Base-by-base conservation (phyloP, 768 basidiomycete species). In the Suillus americanus region DNA sequence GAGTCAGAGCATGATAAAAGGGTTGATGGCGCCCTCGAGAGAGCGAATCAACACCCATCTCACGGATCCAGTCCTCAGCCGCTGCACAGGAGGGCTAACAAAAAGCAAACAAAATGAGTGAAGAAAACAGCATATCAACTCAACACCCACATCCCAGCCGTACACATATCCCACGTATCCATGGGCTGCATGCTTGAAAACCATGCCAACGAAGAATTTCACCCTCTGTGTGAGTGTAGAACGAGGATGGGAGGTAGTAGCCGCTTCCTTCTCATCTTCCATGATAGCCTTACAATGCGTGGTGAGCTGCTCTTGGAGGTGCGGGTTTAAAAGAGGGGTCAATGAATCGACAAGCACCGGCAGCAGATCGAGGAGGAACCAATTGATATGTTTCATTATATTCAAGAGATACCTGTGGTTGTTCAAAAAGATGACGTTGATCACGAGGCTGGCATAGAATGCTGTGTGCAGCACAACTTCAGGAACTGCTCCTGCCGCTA, bases 151-250 rank as follows among this genome's bases (percentile, higher is more conserved):
- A 72, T 85, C 82, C 85, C 85, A 86, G 10, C 79, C 80, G 60
- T 77, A 74, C 46, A 85, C 80, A 54, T 79, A 81, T 25, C 81
- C 84, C 9, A 74, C 62, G 67, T 84, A 83, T 7, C 71, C 73
- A 61, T 79, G 79, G 55, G 66, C 73, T 45, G 57, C 69, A 67
- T 85, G 83, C 57, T 69, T 68, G 63, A 85, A 82, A 35, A 81
- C 72, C 81, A 83, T 79, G 13, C 85, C 85, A 37, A 84, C 83
- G 63, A 82, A 85, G 68, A 81, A 76, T 67, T 76, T 73, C 13
- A 85, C 72, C 63, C 63, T 46, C 35, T 50, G 41, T 18, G 59
- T 46, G 60, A 69, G 41, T 50, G 66, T 67, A 37, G 75, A 77
- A 16, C 78, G 76, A 37, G 69, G 60, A 46, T 64, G 69, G 14